Base-by-base conservation (phyloP, 306 rosid species). In the Corylus heterophylla region DNA sequence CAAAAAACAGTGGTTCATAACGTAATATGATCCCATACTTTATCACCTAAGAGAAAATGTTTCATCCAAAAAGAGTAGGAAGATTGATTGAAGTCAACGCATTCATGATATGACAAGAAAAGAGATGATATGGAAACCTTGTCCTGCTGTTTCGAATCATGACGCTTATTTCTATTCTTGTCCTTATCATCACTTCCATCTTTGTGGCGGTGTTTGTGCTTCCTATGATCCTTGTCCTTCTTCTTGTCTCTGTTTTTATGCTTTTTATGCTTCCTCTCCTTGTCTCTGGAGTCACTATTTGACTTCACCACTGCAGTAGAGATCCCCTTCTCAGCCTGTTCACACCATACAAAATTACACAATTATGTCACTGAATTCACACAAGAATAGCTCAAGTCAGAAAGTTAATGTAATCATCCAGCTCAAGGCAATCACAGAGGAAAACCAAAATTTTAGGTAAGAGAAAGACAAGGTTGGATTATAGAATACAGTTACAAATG, bases 241-340 rank as follows among this genome's bases (percentile, higher is more conserved):
- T 27, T 73, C 50, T 69, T 61, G 18, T 77, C 81, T 54, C 14
- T 74, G 71, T 76, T 56, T 37, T 59, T 56, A 17, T 48, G 68
- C 71, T 42, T 85, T 48, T 72, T 82, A 59, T 18, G 77, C 70
- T 73, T 82, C 82, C 47, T 73, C 73, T 49, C 82, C 62, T 67
- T 72, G 64, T 68, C 80, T 37, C 73, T 56, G 4, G 63, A 79
- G 48, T 79, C 74, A 25, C 58, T 18, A 71, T 81, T 81, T 13
- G 54, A 56, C 79, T 75, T 85, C 35, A 2, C 63, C 17, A 17
- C 67, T 10, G 72, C 29, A 59, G 81, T 81, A 7, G 54, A 45
- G 9, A 54, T 78, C 72, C 86, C 86, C 75, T 59, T 82, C 75
- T 85, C 88, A 3, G 74, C 83, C 88, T 79, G 71, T 75, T 8